Percentiles rank a stretch among this genome's conserved stretches.
Conservation (phyloP, 106 monocot species). For the Vanilla planifolia region DNA sequence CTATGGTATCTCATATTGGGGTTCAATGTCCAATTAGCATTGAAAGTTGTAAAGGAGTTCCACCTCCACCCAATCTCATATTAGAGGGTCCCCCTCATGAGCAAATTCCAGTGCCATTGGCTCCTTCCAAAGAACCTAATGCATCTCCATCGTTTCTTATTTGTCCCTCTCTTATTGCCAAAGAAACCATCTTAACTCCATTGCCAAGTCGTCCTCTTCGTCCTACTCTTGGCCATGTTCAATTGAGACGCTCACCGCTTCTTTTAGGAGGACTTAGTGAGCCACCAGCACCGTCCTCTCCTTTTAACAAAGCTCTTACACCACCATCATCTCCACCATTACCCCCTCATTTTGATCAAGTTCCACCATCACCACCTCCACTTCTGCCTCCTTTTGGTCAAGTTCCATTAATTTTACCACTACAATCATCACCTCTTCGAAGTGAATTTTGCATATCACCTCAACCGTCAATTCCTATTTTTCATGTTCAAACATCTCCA, state of each 20-base stretch:
- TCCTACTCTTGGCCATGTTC: no score
- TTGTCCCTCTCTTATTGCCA: no score
- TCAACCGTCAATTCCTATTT: conserved; percentile 8
- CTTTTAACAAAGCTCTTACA: no score
- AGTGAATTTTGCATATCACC: neutral
- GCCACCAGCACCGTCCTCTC: no score
- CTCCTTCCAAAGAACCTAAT: no score
- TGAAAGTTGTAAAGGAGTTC: neutral
- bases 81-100: no score
- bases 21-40: neutral
- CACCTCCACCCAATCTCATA: no score
- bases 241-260: no score
- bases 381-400: neutral
- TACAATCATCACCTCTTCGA: neutral
- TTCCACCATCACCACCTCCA: neutral
- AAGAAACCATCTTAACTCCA: no score
- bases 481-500: neutral
- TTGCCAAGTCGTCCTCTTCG: no score
- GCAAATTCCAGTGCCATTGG: neutral
- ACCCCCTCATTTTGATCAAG: neutral
- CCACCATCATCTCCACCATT: neutral
- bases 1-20: neutral
- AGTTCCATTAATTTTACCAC: neutral
- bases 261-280: no score
- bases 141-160: no score